A percentile compares a stretch with the other conserved stretches of the same genome.
These are phyloP conservation scores for Fusarium avenaceum DNA, from an alignment of 2,329 filamentous ascomycete genomes.

Conservation along the genomic window DNA sequence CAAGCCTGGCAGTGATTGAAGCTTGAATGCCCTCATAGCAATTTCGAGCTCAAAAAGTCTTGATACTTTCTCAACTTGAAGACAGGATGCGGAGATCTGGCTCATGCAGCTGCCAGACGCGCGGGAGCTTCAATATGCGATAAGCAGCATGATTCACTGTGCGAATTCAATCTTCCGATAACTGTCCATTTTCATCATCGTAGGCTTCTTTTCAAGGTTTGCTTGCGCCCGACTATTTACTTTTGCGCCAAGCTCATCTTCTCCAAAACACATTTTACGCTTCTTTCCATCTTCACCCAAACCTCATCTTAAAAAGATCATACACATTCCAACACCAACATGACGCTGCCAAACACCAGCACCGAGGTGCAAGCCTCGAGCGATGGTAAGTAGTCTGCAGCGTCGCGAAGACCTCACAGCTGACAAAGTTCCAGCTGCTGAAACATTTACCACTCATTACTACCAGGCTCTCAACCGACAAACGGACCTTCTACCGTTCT, in stretches of 20 bases:
- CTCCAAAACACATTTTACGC: neutral
- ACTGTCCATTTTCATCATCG: slow-evolving; percentile 37
- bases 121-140: slow-evolving; percentile 34
- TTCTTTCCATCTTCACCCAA: neutral
- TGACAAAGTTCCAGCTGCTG: slow-evolving; percentile 68
- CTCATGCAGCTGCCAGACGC: slow-evolving; percentile 9
- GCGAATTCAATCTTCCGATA: slow-evolving; percentile 38
- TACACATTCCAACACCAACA: slow-evolving; percentile 30
- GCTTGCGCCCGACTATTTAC: slow-evolving; percentile 9
- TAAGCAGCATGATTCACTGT: slow-evolving; percentile 41
- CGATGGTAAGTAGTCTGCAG: slow-evolving; percentile 57
- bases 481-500: slow-evolving; percentile 74
- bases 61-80: slow-evolving; percentile 2
- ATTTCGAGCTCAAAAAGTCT: neutral
- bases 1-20: slow-evolving; percentile 47
- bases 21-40: slow-evolving; percentile 50
- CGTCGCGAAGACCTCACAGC: slow-evolving; percentile 1
- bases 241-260: slow-evolving; percentile 44
- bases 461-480: slow-evolving; percentile 80
- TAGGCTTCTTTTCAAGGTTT: slow-evolving; percentile 31
- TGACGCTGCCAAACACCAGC: slow-evolving; percentile 58
- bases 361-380: slow-evolving; percentile 61
- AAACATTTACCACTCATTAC: slow-evolving; percentile 79
- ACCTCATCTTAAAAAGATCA: neutral
- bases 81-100: slow-evolving; percentile 26